A percentile compares a stretch with the other conserved stretches of the same genome.
Evolutionary conservation across 1,284 basidiomycete species (phyloP).

Genomic region (Ustilago crameri): DNA sequence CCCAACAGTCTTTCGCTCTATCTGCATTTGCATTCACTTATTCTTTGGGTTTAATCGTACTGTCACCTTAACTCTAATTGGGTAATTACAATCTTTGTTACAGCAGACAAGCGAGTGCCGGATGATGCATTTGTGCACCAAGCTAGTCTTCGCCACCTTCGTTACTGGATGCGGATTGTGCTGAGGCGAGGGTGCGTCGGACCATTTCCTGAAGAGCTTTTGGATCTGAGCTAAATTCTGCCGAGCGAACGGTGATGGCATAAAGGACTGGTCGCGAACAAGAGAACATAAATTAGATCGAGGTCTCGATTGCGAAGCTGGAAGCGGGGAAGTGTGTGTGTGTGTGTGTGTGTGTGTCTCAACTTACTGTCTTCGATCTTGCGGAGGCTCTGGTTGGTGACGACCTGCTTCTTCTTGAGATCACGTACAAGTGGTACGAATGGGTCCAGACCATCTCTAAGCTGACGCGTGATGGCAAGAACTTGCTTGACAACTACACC

Average conservation of each 20-base stretch:
- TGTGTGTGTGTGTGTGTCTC: background rate
- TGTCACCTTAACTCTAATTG: too few relatives aligned
- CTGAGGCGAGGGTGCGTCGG: slow-evolving; percentile 33
- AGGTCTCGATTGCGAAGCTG: too few relatives aligned
- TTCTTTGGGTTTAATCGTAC: background rate
- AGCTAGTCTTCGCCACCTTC: slow-evolving; percentile 12
- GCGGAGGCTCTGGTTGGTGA: slow-evolving; percentile 83
- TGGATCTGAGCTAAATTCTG: slow-evolving; percentile 51
- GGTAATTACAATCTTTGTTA: slow-evolving; percentile 12
- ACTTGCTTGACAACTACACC: slow-evolving; percentile 41
- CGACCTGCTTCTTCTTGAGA: slow-evolving; percentile 85
- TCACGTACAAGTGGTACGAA: slow-evolving; percentile 78
- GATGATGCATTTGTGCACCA: too few relatives aligned
- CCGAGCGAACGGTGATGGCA: slow-evolving; percentile 53
- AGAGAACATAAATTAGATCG: too few relatives aligned
- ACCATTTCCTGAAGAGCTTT: slow-evolving; percentile 55
- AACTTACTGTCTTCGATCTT: slow-evolving; percentile 91
- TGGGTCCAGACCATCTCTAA: slow-evolving; percentile 75
- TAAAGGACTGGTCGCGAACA: slow-evolving; percentile 42
- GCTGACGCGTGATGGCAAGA: slow-evolving; percentile 46
- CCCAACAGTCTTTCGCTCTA: slow-evolving; percentile 1
- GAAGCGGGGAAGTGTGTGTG: background rate
- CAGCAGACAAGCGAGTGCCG: background rate
- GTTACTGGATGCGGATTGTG: slow-evolving; percentile 9
- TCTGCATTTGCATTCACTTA: slow-evolving; percentile 7